Percentiles rank a stretch among this genome's conserved stretches.
These are phyloP conservation scores for Septoria petroselini DNA, from an alignment of 2,329 filamentous ascomycete genomes.

Conservation along the genomic window DNA sequence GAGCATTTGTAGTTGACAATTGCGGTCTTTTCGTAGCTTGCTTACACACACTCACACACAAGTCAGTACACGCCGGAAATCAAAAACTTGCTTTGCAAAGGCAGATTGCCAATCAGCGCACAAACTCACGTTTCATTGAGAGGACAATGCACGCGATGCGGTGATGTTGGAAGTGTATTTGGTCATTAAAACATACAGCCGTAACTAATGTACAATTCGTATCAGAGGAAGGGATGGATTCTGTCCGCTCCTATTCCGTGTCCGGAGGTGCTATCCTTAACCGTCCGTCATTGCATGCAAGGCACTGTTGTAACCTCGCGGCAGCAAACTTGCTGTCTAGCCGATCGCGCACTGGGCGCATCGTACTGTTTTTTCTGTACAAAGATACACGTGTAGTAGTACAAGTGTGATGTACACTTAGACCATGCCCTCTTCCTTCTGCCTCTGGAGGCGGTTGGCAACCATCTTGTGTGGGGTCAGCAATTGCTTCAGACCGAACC, in stretches of 20 bases:
- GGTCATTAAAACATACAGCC: background rate
- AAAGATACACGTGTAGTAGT: background rate
- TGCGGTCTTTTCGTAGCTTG: no score
- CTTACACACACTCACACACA: no score
- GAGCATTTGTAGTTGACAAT: no score
- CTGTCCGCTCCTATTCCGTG: background rate
- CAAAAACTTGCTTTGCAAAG: no score
- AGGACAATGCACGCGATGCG: background rate
- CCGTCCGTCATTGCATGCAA: background rate
- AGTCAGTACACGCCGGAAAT: no score
- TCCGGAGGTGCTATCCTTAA: background rate
- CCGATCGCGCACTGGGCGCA: background rate
- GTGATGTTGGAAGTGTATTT: background rate
- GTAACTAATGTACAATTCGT: background rate
- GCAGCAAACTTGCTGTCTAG: background rate
- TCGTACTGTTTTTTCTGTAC: background rate
- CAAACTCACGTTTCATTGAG: no score
- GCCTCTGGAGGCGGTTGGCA: conserved; percentile 24
- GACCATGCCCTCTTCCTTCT: conserved; percentile 33
- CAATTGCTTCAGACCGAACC: conserved; percentile 35
- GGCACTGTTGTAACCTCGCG: background rate
- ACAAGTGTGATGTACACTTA: conserved; percentile 10
- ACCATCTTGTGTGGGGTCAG: conserved; percentile 29
- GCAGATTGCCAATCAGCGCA: no score
- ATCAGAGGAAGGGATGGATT: background rate